These are phyloP conservation scores for Neolentinus lepideus DNA, from an alignment of 1,284 basidiomycete species.

Conservation along the genomic window DNA sequence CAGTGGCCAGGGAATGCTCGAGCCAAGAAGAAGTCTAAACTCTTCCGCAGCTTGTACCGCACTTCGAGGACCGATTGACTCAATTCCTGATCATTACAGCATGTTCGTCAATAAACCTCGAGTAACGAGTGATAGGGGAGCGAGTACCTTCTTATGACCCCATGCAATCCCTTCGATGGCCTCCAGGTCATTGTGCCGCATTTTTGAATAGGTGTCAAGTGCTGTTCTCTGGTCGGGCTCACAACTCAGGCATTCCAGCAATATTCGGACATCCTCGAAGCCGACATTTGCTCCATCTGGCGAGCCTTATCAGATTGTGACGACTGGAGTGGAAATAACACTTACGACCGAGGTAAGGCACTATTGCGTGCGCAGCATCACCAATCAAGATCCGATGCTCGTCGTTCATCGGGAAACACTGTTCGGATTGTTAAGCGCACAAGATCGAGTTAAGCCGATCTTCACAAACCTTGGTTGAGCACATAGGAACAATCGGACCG, in stretches of 20 bases:
- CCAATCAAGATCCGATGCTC: not conserved
- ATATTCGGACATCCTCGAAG: not conserved
- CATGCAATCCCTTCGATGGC: not conserved
- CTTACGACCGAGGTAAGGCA: not conserved
- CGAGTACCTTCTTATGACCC: not conserved
- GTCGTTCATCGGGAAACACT: not conserved
- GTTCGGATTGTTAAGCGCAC: not conserved
- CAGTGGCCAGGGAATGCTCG: not conserved
- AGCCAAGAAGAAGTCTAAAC: not conserved
- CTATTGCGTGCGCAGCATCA: not conserved
- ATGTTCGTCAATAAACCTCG: no score
- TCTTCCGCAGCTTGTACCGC: not conserved
- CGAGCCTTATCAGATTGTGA: not conserved
- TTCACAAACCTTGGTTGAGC: not conserved
- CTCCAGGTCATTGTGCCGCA: not conserved
- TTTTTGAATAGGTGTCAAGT: not conserved
- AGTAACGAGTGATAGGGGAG: no score
- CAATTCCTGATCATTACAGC: not conserved
- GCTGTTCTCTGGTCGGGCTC: not conserved
- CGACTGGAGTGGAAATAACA: not conserved
- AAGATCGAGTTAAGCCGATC: not conserved
- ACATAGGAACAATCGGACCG: not conserved
- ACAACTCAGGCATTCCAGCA: not conserved
- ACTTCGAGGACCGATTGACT: not conserved
- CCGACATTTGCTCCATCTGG: not conserved